phyloP scores from a whole-genome alignment of 2,329 filamentous ascomycete species.

The Botrytis fragariae region DNA sequence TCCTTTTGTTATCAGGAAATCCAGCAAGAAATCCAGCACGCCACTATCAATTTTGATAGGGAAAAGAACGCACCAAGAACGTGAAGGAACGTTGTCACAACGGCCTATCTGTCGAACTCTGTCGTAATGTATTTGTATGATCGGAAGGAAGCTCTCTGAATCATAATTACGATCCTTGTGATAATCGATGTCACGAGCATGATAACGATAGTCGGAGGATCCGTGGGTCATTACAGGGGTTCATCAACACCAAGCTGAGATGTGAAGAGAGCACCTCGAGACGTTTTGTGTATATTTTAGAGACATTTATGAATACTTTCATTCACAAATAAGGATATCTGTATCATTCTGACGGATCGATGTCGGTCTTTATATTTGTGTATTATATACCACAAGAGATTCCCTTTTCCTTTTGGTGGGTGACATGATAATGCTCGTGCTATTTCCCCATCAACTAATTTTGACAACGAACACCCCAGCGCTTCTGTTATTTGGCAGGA shows the following conservation, averaged over 20 bases:
- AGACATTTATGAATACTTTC: not conserved
- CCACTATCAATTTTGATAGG: not conserved
- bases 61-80: not conserved
- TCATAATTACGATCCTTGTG: not conserved
- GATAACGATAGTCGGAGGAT: not conserved
- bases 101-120: not conserved
- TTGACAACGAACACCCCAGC: not conserved
- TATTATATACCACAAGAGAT: not conserved
- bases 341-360: not conserved
- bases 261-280: not conserved
- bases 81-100: not conserved
- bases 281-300: not conserved
- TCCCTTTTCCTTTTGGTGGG: not conserved
- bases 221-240: not conserved
- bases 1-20: not conserved
- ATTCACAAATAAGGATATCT: not conserved
- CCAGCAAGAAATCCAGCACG: not conserved
- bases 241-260: not conserved
- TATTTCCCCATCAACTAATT: not conserved
- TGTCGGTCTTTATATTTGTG: not conserved
- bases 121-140: too few relatives aligned
- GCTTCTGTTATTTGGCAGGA: not conserved
- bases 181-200: not conserved
- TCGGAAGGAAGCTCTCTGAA: not conserved
- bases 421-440: not conserved